Base-by-base conservation (phyloP, 768 basidiomycete genomes). In the Leccinellum rugosiceps region DNA sequence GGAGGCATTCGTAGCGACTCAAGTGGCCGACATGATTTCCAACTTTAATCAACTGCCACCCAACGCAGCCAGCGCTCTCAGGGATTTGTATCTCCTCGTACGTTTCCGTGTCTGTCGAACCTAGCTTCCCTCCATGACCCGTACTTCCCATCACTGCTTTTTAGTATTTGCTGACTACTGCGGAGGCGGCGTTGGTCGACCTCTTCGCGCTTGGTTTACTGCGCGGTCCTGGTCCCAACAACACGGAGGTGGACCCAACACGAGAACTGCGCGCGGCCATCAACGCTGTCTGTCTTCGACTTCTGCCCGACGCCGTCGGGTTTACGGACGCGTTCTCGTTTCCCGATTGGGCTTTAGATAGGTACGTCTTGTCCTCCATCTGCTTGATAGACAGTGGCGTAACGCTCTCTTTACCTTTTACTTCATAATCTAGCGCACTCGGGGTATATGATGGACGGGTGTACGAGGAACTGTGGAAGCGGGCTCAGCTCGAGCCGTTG, bases 261-360 rank as follows among this genome's bases (percentile, higher is more conserved):
- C 74, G 77, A 35, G 70, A 68, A 0, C 67, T 89, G 23, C 81
- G 87, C 11, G 63, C 78, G 21, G 73, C 80, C 5, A 81, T 88
- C 58, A 70, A 80, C 26, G 49, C 65, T 6, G 59, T 81, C 1
- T 88, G 85, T 65, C 62, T 70, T 8, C 76, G 77, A 48, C 60
- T 91, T 11, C 67, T 89, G 0, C 84, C 87, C 0, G 79, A 92
- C 57, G 80, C 80, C 6, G 82, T 91, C 53, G 86, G 83, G 0
- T 72, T 91, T 53, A 84, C 79, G 6, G 89, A 92, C 65, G 83
- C 86, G 3, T 90, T 92, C 66, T 85, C 83, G 0, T 88, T 88
- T 62, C 78, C 82, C 0, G 88, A 91, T 63, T 91, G 86, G 85
- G 83, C 88, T 52, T 72, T 91, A 17, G 81, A 89, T 61, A 87